Conservation (phyloP, 352 stramenopile genomes). For the Aphanomyces stellatus region DNA sequence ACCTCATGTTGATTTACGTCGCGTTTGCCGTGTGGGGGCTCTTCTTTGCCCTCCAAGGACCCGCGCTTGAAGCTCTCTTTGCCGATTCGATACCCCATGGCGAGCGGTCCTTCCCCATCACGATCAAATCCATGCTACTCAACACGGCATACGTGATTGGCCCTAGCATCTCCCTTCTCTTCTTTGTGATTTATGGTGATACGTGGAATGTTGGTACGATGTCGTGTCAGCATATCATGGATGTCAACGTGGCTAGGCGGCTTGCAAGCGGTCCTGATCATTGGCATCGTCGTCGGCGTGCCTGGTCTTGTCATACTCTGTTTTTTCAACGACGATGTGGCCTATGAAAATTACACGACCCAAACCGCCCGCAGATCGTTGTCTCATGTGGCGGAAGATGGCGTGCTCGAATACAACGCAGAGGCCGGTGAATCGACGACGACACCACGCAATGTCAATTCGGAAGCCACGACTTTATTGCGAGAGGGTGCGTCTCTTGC, state of each 20-base stretch:
- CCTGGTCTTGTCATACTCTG: slow-evolving; percentile 56
- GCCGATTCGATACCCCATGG: slow-evolving; percentile 66
- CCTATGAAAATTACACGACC: slow-evolving; percentile 55
- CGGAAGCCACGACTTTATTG: neutral
- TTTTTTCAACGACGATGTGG: slow-evolving; percentile 70
- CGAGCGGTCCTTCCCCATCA: slow-evolving; percentile 66
- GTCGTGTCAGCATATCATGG: neutral
- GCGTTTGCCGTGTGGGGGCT: slow-evolving; percentile 67
- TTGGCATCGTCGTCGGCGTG: too few species aligned
- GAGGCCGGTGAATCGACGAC: neutral
- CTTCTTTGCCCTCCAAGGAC: slow-evolving; percentile 64
- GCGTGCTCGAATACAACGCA: slow-evolving; percentile 1
- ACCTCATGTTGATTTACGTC: slow-evolving; percentile 44
- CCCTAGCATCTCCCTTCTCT: slow-evolving; percentile 41
- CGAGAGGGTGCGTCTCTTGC: neutral
- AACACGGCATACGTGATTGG: slow-evolving; percentile 43
- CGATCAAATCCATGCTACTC: slow-evolving; percentile 50
- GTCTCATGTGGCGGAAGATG: slow-evolving; percentile 13
- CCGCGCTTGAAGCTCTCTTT: slow-evolving; percentile 71
- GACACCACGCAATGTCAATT: neutral
- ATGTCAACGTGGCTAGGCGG: neutral
- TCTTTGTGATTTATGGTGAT: slow-evolving; percentile 67
- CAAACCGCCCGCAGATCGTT: slow-evolving; percentile 23
- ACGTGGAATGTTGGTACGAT: slow-evolving; percentile 43
- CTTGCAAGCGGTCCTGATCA: too few species aligned